Conservation (phyloP, 2,329 filamentous ascomycete species). For the Aaosphaeria arxii region DNA sequence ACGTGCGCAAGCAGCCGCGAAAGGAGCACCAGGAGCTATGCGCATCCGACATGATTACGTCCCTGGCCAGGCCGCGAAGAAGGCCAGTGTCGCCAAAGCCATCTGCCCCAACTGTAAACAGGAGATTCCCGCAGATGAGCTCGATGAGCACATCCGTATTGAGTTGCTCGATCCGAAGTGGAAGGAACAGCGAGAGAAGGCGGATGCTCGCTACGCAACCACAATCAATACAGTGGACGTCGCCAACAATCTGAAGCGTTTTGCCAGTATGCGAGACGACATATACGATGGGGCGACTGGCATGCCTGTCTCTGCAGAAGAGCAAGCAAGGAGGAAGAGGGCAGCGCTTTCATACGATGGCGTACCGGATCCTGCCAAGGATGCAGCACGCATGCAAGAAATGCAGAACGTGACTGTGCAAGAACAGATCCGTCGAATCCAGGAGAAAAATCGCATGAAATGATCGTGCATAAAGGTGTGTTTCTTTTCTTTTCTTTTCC, state of each 20-base stretch:
- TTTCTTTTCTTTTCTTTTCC: neutral
- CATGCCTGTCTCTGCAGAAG: conserved; percentile 65
- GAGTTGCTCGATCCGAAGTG: conserved; percentile 90
- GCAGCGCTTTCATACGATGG: conserved; percentile 67
- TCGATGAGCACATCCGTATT: conserved; percentile 91
- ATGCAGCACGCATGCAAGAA: conserved; percentile 51
- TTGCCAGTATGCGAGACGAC: conserved; percentile 83
- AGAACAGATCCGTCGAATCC: conserved; percentile 74
- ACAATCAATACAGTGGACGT: conserved; percentile 87
- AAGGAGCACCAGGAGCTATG: conserved; percentile 67
- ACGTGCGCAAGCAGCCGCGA: conserved; percentile 75
- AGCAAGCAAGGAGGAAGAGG: conserved; percentile 74
- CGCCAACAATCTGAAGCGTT: conserved; percentile 90
- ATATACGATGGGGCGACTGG: conserved; percentile 76
- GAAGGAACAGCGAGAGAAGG: conserved; percentile 93
- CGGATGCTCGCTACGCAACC: conserved; percentile 77
- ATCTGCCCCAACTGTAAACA: conserved; percentile 93
- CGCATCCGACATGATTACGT: conserved; percentile 94
- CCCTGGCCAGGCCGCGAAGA: conserved; percentile 73
- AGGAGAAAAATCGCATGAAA: conserved; percentile 48
- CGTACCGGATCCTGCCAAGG: conserved; percentile 57
- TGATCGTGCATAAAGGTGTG: neutral
- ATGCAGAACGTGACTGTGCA: conserved; percentile 66
- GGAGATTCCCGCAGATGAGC: conserved; percentile 79
- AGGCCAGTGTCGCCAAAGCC: conserved; percentile 63